Percentiles rank a stretch among this genome's conserved stretches.
Conservation (phyloP, 345 rosid species). For the Dipteronia sinensis region DNA sequence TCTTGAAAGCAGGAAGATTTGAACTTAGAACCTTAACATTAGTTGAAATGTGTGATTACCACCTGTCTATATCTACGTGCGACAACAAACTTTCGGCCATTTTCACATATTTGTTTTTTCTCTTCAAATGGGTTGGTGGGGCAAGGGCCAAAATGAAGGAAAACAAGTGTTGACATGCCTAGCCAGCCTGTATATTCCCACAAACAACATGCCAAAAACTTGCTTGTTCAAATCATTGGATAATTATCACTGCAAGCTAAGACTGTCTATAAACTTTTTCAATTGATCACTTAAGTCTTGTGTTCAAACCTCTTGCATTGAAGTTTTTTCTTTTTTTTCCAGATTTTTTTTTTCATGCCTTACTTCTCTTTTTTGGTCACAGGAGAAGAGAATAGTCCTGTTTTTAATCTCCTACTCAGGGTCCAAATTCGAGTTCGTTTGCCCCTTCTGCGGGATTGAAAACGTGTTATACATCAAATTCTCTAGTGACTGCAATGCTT, state of each 20-base stretch:
- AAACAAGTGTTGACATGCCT: neutral
- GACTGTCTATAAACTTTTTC: neutral
- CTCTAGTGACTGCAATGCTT: neutral
- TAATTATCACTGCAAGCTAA: neutral
- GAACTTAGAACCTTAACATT: neutral
- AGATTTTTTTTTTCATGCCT: neutral
- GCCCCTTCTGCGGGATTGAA: no score
- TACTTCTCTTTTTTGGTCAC: neutral
- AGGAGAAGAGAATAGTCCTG: neutral
- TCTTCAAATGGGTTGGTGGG: neutral
- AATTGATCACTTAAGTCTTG: neutral
- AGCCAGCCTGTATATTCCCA: constrained; percentile 27
- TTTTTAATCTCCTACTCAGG: neutral
- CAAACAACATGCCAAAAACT: neutral
- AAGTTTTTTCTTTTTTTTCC: neutral
- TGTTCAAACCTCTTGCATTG: neutral
- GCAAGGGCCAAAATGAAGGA: neutral
- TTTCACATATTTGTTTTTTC: neutral
- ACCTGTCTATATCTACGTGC: no score
- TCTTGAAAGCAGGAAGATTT: neutral
- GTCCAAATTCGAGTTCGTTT: no score
- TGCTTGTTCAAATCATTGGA: neutral
- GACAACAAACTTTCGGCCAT: neutral
- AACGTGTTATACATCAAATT: neutral
- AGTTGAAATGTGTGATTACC: neutral